phyloP scores from a whole-genome alignment of 2,329 filamentous ascomycete genomes.

The Colletotrichum lentis region DNA sequence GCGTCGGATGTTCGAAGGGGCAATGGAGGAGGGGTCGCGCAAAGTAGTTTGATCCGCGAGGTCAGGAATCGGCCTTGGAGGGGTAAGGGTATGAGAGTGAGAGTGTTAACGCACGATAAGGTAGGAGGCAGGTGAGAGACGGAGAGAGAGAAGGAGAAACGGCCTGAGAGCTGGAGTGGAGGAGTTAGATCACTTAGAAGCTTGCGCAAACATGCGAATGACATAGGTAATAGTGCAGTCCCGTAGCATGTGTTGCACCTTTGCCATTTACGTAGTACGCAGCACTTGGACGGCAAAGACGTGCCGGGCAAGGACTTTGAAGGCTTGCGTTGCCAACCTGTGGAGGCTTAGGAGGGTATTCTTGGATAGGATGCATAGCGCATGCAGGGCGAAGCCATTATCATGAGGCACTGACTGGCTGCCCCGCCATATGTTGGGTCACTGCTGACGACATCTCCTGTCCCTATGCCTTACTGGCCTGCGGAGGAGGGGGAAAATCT shows the following conservation, averaged over 20 bases:
- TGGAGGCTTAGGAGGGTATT: slow-evolving; percentile 18
- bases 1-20: slow-evolving; percentile 19
- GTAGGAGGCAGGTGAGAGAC: slow-evolving; percentile 1
- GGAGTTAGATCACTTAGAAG: background rate
- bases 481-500: no score
- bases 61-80: slow-evolving; percentile 23
- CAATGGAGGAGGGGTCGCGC: slow-evolving; percentile 12
- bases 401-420: slow-evolving; percentile 9
- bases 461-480: slow-evolving; percentile 10
- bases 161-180: background rate
- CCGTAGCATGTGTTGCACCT: background rate
- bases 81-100: slow-evolving; percentile 4
- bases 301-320: slow-evolving; percentile 27
- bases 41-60: slow-evolving; percentile 14
- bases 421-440: slow-evolving; percentile 28
- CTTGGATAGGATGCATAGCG: slow-evolving; percentile 15
- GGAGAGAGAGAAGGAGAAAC: background rate
- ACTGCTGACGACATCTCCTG: slow-evolving; percentile 33
- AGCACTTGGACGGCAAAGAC: slow-evolving; percentile 28
- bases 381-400: slow-evolving; percentile 11
- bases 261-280: slow-evolving; percentile 17
- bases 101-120: slow-evolving; percentile 1
- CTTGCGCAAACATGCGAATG: background rate
- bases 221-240: background rate
- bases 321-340: slow-evolving; percentile 26